Evolutionary conservation across 306 rosid genomes (phyloP).

Genomic region (Aeschynomene evenia): DNA sequence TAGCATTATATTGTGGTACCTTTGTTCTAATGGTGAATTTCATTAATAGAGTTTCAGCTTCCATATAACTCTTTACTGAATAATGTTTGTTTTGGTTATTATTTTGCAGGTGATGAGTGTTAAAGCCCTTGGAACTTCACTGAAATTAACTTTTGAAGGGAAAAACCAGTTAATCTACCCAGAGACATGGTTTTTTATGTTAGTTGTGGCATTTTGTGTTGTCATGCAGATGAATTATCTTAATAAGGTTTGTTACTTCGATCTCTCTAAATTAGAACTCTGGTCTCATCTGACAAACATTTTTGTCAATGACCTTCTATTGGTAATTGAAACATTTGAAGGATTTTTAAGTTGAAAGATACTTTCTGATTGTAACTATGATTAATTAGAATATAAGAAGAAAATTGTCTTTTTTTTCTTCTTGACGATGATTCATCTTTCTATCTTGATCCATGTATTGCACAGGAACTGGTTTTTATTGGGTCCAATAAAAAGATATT

Average conservation of each 20-base stretch:
- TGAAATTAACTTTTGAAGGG: constrained; percentile 86
- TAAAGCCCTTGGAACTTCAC: constrained; percentile 88
- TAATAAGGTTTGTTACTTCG: constrained; percentile 64
- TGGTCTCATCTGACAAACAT: not conserved
- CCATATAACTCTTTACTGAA: constrained; percentile 7
- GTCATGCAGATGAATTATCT: constrained; percentile 83
- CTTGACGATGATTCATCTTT: not conserved
- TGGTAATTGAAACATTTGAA: not conserved
- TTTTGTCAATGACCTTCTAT: not conserved
- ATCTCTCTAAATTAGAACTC: constrained; percentile 6
- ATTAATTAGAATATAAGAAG: constrained; percentile 1
- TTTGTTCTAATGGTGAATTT: not conserved
- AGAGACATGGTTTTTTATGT: constrained; percentile 81
- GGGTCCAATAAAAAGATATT: not conserved
- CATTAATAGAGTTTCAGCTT: constrained; percentile 6
- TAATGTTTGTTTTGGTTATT: constrained; percentile 17
- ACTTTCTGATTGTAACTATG: not conserved
- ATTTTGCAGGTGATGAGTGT: constrained; percentile 89
- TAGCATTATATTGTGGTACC: not conserved
- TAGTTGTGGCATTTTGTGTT: constrained; percentile 68
- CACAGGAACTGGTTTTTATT: not conserved
- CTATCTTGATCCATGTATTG: not conserved
- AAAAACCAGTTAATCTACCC: constrained; percentile 71
- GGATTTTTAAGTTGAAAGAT: constrained; percentile 5
- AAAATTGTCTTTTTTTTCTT: not conserved